Percentiles rank a stretch among this genome's conserved stretches.
Conservation (phyloP, 2,329 filamentous ascomycete species). For the Sarocladium kiliense region DNA sequence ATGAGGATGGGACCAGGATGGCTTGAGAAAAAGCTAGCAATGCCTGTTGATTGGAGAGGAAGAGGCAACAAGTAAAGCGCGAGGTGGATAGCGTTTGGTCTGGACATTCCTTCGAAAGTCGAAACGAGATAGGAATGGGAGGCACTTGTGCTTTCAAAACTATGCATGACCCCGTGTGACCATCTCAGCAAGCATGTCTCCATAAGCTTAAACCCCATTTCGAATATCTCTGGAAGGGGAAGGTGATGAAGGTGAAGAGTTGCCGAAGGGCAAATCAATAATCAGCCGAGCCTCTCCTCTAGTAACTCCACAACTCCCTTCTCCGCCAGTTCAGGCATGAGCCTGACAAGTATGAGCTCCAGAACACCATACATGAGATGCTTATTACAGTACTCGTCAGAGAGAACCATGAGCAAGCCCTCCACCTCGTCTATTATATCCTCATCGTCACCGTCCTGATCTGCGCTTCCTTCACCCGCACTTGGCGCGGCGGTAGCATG, state of each 20-base stretch:
- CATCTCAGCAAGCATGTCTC: not conserved
- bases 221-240: not conserved
- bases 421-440: slow-evolving; percentile 55
- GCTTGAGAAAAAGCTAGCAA: not conserved
- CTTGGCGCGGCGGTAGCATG: not conserved
- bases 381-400: slow-evolving; percentile 86
- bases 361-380: slow-evolving; percentile 80
- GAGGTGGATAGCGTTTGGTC: not conserved
- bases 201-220: no score
- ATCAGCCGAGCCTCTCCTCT: slow-evolving; percentile 58
- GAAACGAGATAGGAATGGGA: slow-evolving; percentile 17
- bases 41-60: not conserved
- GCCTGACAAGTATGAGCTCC: slow-evolving; percentile 72
- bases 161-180: slow-evolving; percentile 14
- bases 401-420: slow-evolving; percentile 66
- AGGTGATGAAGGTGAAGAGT: not conserved
- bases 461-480: slow-evolving; percentile 17
- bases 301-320: slow-evolving; percentile 66
- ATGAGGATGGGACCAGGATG: not conserved
- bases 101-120: slow-evolving; percentile 15
- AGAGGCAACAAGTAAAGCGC: not conserved
- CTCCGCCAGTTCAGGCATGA: slow-evolving; percentile 80
- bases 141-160: slow-evolving; percentile 22
- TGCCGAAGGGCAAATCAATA: not conserved
- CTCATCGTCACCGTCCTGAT: slow-evolving; percentile 33